Evolutionary conservation across 805 yeast species (phyloP), one percentile per base, ranked within the genome.

Genomic region (Naumovozyma baii): DNA sequence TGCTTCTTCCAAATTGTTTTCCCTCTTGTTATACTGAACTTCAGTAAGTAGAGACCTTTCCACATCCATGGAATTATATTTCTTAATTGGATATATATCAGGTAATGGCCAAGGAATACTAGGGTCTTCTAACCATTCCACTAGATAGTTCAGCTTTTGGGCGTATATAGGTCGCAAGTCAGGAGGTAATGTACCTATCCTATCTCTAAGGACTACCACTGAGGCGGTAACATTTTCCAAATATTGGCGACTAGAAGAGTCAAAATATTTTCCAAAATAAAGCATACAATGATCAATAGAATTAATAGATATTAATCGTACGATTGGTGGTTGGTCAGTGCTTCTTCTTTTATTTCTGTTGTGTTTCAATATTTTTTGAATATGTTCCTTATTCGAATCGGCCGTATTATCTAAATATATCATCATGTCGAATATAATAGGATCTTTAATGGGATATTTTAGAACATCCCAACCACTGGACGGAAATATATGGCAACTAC

Each of bases 201-300:
- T 70, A 47, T 83, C 94, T 50, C 95, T 66, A 38, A 86, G 61
- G 22, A 87, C 84, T 3, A 87, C 95, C 15, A 82, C 71, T 1
- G 94, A 86, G 1, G 95, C 84, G 1, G 88, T 77, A 8, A 82
- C 77, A 35, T 76, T 78, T 45, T 76, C 80, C 33, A 86, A 64
- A 47, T 74, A 74, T 18, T 68, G 67, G 25, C 64, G 55, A 26
- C 65, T 60, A 31, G 48, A 62, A 42, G 45, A 48, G 9, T 48
- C 45, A 20, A 57, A 45, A 37, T 53, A 13, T 44, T 49, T 59
- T 49, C 62, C 64, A 66, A 77, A 72, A 50, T 70, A 64, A 42
- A 72, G 52, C 45, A 76, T 74, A 45, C 86, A 78, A 56, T 90
- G 97, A 50, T 90, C 96, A 18, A 85, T 76, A 2, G 94, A 80